Percentiles rank a stretch among this genome's conserved stretches.
These are phyloP conservation scores for Fermentozyma sake DNA, from an alignment of 1,139 yeast species.

Conservation along the genomic window DNA sequence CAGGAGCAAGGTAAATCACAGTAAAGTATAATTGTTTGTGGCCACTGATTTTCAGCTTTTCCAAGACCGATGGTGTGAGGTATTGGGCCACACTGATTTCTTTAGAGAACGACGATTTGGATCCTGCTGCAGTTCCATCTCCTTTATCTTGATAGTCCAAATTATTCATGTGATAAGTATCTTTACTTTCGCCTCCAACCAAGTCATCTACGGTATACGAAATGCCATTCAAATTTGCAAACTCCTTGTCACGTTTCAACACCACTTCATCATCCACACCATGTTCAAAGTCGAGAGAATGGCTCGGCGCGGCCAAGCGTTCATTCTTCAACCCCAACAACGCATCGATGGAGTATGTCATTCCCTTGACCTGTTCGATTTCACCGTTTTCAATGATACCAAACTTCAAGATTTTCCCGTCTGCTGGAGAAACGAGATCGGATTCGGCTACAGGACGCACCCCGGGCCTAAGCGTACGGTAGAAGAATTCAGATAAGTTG, in stretches of 20 bases:
- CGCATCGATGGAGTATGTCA: slow-evolving; percentile 88
- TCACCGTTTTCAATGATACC: slow-evolving; percentile 83
- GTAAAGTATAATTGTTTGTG: slow-evolving; percentile 75
- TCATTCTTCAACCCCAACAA: slow-evolving; percentile 63
- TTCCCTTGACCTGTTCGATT: slow-evolving; percentile 95
- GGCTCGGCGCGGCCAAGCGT: slow-evolving; percentile 58
- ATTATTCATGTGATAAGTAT: slow-evolving; percentile 36
- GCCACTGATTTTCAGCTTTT: slow-evolving; percentile 19
- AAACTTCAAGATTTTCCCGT: slow-evolving; percentile 82
- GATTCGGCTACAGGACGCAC: slow-evolving; percentile 71
- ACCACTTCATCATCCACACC: slow-evolving; percentile 40
- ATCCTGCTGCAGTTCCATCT: slow-evolving; percentile 39
- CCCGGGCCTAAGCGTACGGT: slow-evolving; percentile 75
- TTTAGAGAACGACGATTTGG: slow-evolving; percentile 30
- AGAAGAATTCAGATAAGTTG: slow-evolving; percentile 88
- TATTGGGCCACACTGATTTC: slow-evolving; percentile 42
- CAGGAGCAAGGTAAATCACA: slow-evolving; percentile 95
- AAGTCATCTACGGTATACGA: slow-evolving; percentile 68
- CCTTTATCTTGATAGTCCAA: slow-evolving; percentile 58
- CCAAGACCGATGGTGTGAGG: slow-evolving; percentile 35
- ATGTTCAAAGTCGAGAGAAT: slow-evolving; percentile 46
- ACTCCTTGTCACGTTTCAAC: slow-evolving; percentile 59
- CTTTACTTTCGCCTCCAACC: slow-evolving; percentile 46
- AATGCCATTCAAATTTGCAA: slow-evolving; percentile 76
- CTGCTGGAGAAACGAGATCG: slow-evolving; percentile 84